Conservation (phyloP, 306 rosid genomes). For the Psophocarpus tetragonolobus region DNA sequence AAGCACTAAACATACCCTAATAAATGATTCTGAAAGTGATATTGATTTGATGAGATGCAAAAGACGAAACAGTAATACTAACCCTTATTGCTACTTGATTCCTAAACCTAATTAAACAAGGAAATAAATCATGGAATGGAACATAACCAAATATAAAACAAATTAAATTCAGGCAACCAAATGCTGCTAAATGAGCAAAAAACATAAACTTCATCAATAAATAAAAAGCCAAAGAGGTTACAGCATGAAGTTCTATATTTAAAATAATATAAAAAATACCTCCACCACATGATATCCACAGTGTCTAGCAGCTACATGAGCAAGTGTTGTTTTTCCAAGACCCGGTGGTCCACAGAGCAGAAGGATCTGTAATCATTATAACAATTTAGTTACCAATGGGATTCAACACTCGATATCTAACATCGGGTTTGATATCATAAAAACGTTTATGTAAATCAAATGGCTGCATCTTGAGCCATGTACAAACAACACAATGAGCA, state of each 20-base stretch:
- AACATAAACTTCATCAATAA: background rate
- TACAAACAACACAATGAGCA: background rate
- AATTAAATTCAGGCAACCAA: slow-evolving; percentile 15
- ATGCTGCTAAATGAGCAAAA: slow-evolving; percentile 28
- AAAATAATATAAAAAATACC: slow-evolving; percentile 51
- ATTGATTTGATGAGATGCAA: no score
- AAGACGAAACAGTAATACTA: no score
- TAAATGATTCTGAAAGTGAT: no score
- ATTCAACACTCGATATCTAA: slow-evolving; percentile 19
- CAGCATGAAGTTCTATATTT: slow-evolving; percentile 14
- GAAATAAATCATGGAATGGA: no score
- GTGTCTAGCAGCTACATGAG: slow-evolving; percentile 92
- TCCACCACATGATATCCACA: slow-evolving; percentile 94
- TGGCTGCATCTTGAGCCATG: background rate
- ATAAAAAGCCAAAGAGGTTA: background rate
- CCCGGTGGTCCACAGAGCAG: slow-evolving; percentile 94
- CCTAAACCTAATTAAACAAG: no score
- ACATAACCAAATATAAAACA: no score
- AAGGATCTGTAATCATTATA: slow-evolving; percentile 64
- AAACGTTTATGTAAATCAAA: slow-evolving; percentile 5
- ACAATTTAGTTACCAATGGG: slow-evolving; percentile 30
- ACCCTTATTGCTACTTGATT: no score
- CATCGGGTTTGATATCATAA: background rate
- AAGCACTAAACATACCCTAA: background rate
- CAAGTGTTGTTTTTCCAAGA: slow-evolving; percentile 96